Percentiles rank a stretch among this genome's conserved stretches.
Evolutionary conservation across 2,329 filamentous ascomycete genomes (phyloP).

Genomic region (Myriangium duriaei): DNA sequence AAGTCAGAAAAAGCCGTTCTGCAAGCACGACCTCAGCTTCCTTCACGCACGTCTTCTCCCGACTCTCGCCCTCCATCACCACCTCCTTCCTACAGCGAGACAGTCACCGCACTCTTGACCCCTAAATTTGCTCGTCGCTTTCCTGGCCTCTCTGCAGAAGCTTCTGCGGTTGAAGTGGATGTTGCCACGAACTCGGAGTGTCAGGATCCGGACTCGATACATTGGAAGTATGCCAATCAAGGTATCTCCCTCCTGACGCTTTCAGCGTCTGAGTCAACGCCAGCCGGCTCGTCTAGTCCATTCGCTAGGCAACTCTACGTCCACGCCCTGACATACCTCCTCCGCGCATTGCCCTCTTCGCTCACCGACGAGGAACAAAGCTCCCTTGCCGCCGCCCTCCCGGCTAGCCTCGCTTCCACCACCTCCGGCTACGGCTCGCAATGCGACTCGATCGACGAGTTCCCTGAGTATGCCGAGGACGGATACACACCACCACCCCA

Average conservation of each 20-base stretch:
- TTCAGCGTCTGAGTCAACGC: slow-evolving; percentile 33
- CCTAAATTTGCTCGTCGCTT: slow-evolving; percentile 7
- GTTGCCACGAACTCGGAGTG: slow-evolving; percentile 2
- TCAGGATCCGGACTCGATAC: slow-evolving; percentile 25
- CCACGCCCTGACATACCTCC: slow-evolving; percentile 49
- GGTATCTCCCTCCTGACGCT: slow-evolving; percentile 38
- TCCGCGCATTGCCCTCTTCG: slow-evolving; percentile 48
- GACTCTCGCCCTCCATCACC: slow-evolving; percentile 10
- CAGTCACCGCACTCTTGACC: slow-evolving; percentile 9
- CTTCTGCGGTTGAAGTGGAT: not conserved
- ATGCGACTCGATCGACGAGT: slow-evolving; percentile 13
- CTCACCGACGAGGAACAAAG: slow-evolving; percentile 43
- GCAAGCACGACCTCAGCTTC: slow-evolving; percentile 6
- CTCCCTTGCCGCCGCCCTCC: slow-evolving; percentile 41
- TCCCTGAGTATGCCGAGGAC: slow-evolving; percentile 11
- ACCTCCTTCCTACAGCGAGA: slow-evolving; percentile 12
- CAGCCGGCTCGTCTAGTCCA: slow-evolving; percentile 21
- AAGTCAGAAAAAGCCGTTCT: slow-evolving; percentile 8
- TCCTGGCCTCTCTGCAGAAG: not conserved
- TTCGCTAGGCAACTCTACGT: slow-evolving; percentile 52
- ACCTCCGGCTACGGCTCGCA: not conserved
- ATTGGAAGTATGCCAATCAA: slow-evolving; percentile 41
- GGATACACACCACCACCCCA: slow-evolving; percentile 7
- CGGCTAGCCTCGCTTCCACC: slow-evolving; percentile 20
- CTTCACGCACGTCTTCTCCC: slow-evolving; percentile 4